phyloP scores from a whole-genome alignment of 2,329 filamentous ascomycete species.

The Aspergillus chevalieri region DNA sequence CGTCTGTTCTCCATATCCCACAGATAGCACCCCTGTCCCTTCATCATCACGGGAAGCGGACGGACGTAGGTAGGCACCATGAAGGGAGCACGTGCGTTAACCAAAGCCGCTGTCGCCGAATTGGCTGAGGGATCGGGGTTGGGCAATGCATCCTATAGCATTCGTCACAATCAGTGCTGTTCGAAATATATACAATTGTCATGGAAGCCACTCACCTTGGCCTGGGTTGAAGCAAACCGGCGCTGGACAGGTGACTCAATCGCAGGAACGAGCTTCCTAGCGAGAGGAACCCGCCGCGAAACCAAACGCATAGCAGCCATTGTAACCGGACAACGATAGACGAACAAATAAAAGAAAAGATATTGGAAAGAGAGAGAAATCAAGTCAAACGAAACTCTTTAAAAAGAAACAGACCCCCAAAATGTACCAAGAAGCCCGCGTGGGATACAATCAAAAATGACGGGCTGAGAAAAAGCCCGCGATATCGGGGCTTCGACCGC shows the following conservation, averaged over 20 bases:
- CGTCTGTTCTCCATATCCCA: conserved; percentile 84
- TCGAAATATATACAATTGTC: neutral
- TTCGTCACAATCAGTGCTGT: conserved; percentile 1
- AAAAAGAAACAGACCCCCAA: neutral
- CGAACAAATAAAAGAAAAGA: neutral
- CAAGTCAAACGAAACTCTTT: neutral
- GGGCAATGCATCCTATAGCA: conserved; percentile 49
- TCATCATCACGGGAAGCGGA: conserved; percentile 81
- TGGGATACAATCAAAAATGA: conserved; percentile 1
- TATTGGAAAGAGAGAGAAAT: neutral
- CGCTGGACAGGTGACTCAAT: conserved; percentile 29
- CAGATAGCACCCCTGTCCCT: conserved; percentile 77
- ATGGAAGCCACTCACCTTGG: conserved; percentile 13
- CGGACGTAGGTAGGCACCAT: conserved; percentile 96
- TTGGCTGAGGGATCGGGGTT: conserved; percentile 68
- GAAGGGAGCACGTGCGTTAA: conserved; percentile 70
- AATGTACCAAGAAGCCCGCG: neutral
- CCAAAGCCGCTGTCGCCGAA: conserved; percentile 67
- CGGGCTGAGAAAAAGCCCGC: conserved; percentile 16
- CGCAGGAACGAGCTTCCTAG: conserved; percentile 22
- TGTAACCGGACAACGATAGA: neutral
- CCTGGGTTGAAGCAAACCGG: conserved; percentile 27
- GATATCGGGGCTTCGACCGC: conserved; percentile 19
- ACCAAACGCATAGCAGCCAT: conserved; percentile 31
- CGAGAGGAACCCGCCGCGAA: conserved; percentile 29